Percentiles rank a stretch among this genome's conserved stretches.
Conservation (phyloP, 441 rosid genomes). For the Sinapis alba region DNA sequence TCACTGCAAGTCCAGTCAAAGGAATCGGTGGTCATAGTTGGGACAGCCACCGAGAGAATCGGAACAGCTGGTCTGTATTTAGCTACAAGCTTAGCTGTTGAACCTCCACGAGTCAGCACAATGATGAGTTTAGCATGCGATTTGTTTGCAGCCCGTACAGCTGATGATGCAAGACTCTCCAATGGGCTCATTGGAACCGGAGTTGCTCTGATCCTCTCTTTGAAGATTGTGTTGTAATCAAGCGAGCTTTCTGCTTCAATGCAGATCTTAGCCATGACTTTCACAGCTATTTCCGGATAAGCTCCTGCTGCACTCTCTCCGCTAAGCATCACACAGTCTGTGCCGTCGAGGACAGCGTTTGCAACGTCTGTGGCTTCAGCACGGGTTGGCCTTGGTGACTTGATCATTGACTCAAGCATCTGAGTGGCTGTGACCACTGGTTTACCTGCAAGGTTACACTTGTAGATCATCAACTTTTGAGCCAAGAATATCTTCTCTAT, state of each 20-base stretch:
- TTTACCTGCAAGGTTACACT: constrained; percentile 90
- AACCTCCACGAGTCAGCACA: constrained; percentile 88
- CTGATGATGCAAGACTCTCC: constrained; percentile 94
- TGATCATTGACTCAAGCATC: constrained; percentile 97
- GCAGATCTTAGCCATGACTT: constrained; percentile 87
- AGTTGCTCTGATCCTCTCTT: constrained; percentile 83
- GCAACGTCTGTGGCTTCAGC: constrained; percentile 98
- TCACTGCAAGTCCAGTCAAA: constrained; percentile 91
- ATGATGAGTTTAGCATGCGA: constrained; percentile 86
- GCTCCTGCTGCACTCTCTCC: constrained; percentile 85
- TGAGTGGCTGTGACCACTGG: constrained; percentile 97
- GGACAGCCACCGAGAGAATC: constrained; percentile 88
- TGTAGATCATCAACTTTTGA: constrained; percentile 97
- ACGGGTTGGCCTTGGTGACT: constrained; percentile 94
- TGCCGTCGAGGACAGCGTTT: constrained; percentile 92
- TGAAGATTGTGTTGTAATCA: constrained; percentile 78
- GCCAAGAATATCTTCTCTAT: constrained; percentile 96
- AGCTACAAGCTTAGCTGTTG: constrained; percentile 88
- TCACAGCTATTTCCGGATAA: constrained; percentile 88
- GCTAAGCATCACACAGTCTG: constrained; percentile 94
- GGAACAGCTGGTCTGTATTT: constrained; percentile 97
- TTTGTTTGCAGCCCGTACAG: constrained; percentile 90
- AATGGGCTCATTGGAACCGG: constrained; percentile 97
- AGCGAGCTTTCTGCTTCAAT: constrained; percentile 90
- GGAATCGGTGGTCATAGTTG: constrained; percentile 79